Evolutionary conservation across 2,329 filamentous ascomycete species (phyloP).

Genomic region (Aspergillus brasiliensis): DNA sequence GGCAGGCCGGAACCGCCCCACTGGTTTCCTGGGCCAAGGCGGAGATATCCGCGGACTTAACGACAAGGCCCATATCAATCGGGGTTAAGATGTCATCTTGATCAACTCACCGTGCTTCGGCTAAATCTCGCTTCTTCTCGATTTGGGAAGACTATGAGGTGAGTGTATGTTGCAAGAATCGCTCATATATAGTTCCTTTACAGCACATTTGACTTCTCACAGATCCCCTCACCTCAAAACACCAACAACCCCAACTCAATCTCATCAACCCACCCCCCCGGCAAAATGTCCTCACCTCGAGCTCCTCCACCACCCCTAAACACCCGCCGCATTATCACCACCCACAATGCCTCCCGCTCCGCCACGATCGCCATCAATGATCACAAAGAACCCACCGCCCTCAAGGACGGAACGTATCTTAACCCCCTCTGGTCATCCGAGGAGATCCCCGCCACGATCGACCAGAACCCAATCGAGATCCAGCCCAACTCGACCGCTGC

Average conservation of each 20-base stretch:
- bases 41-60: neutral
- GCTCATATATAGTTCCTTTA: neutral
- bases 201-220: neutral
- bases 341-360: neutral
- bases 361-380: neutral
- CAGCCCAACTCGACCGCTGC: neutral
- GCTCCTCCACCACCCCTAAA: no score
- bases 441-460: neutral
- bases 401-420: neutral
- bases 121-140: no score
- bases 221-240: neutral
- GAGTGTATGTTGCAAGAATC: neutral
- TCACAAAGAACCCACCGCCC: neutral
- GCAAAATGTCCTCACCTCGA: no score
- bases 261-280: no score
- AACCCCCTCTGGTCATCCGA: neutral
- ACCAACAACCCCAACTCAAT: neutral
- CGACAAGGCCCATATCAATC: neutral
- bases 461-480: neutral
- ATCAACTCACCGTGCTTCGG: neutral
- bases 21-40: neutral
- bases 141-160: no score
- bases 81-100: neutral
- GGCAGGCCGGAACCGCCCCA: no score
- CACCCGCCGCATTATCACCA: conserved; percentile 4